A percentile compares a stretch with the other conserved stretches of the same genome.
These are phyloP conservation scores for Brassica hybrid DNA, from an alignment of 441 rosid species.

Conservation along the genomic window DNA sequence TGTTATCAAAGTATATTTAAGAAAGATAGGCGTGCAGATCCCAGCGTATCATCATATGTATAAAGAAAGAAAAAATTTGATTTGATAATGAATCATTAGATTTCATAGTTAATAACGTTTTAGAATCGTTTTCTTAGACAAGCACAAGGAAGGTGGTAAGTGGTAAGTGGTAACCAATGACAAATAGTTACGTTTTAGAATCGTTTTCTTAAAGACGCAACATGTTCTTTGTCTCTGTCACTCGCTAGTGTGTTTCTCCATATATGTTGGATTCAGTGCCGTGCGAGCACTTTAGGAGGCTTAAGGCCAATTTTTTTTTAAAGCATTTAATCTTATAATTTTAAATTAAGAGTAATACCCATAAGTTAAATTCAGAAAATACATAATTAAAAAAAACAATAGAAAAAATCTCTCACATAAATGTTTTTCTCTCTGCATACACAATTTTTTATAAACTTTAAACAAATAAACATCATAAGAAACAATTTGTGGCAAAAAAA, in stretches of 20 bases:
- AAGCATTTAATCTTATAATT: too few species aligned
- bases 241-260: constrained; percentile 21
- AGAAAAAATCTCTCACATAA: too few species aligned
- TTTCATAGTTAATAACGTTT: constrained; percentile 29
- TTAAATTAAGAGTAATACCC: too few species aligned
- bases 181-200: constrained; percentile 33
- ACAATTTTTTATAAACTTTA: too few species aligned
- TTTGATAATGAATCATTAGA: constrained; percentile 15
- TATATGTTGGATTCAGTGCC: constrained; percentile 11
- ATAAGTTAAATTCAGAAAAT: too few species aligned
- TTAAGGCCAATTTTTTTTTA: too few species aligned
- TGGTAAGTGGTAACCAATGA: constrained; percentile 22
- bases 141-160: not conserved
- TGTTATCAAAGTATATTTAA: not conserved
- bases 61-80: not conserved
- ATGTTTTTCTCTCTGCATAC: too few species aligned
- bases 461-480: too few species aligned
- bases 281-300: too few species aligned
- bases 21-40: not conserved
- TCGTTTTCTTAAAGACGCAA: constrained; percentile 31
- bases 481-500: too few species aligned
- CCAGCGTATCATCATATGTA: constrained; percentile 6
- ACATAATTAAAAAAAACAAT: too few species aligned
- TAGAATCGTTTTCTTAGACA: constrained; percentile 18
- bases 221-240: constrained; percentile 40